phyloP scores from a whole-genome alignment of 176 grass and related monocot species.

The Eleusine indica region DNA sequence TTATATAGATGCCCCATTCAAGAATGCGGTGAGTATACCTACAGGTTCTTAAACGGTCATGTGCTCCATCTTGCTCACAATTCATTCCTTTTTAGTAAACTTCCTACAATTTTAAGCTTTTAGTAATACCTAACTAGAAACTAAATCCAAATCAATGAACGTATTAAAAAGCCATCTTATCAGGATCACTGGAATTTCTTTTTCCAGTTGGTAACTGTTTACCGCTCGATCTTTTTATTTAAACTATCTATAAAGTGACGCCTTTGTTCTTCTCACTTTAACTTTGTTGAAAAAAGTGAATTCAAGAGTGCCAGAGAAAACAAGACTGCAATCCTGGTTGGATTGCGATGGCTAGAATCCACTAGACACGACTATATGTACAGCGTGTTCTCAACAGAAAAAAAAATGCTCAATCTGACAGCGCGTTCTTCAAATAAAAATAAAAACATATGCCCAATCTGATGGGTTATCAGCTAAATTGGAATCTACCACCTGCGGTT shows the following conservation, averaged over 20 bases:
- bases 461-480: constrained; percentile 10
- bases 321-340: not conserved
- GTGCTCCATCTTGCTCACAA: not conserved
- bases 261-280: not conserved
- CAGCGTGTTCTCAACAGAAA: too few species aligned
- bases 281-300: not conserved
- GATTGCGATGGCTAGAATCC: constrained; percentile 5
- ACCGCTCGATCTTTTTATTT: not conserved
- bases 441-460: constrained; percentile 18
- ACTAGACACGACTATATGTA: not conserved
- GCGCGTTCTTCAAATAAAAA: too few species aligned
- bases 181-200: not conserved
- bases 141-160: not conserved
- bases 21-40: not conserved
- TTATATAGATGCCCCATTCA: not conserved
- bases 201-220: not conserved
- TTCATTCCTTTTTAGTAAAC: not conserved
- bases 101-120: not conserved
- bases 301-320: not conserved
- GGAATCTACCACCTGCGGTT: not conserved
- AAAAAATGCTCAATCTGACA: too few species aligned
- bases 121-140: not conserved
- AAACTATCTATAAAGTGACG: not conserved
- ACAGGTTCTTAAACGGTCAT: not conserved
- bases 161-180: not conserved